Percentiles rank a stretch among this genome's conserved stretches.
Conservation (phyloP, 129 eudicot genomes). For the Gnaphalium uliginosum region DNA sequence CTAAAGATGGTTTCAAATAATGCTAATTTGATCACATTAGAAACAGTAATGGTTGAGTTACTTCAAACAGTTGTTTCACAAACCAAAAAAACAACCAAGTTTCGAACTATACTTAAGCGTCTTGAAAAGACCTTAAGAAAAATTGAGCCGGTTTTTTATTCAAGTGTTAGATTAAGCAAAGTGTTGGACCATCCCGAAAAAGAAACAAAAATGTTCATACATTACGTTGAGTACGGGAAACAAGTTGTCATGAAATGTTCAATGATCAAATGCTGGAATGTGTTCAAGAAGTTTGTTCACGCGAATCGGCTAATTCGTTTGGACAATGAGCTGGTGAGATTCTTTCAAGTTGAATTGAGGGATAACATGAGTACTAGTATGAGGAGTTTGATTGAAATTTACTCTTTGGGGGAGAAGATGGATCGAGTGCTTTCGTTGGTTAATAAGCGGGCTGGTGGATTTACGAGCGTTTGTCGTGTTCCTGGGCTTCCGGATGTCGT, state of each 20-base stretch:
- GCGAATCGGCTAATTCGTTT: constrained; percentile 15
- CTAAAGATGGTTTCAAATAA: constrained; percentile 18
- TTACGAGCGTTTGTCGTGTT: constrained; percentile 30
- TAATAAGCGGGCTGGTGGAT: constrained; percentile 21
- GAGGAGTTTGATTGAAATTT: constrained; percentile 20
- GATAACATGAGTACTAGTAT: constrained; percentile 12
- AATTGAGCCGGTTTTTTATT: constrained; percentile 14
- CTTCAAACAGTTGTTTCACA: constrained; percentile 12
- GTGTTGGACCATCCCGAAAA: constrained; percentile 23
- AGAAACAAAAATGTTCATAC: constrained; percentile 22
- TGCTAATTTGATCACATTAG: constrained; percentile 9
- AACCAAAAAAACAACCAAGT: constrained; percentile 15
- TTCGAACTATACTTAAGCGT: constrained; percentile 28
- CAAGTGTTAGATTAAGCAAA: constrained; percentile 11
- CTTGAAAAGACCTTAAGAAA: constrained; percentile 21
- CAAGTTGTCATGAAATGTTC: constrained; percentile 27
- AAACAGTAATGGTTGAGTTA: constrained; percentile 19
- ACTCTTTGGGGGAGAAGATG: constrained; percentile 13
- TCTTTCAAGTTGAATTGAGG: constrained; percentile 18
- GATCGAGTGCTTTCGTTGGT: constrained; percentile 24
- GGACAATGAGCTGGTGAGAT: constrained; percentile 21
- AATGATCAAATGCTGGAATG: constrained; percentile 30
- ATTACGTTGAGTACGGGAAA: constrained; percentile 10
- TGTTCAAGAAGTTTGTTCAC: constrained; percentile 22
- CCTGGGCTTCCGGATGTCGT: constrained; percentile 34